Conservation (phyloP, 2,329 filamentous ascomycete species). For the Penicillium sumatraense region DNA sequence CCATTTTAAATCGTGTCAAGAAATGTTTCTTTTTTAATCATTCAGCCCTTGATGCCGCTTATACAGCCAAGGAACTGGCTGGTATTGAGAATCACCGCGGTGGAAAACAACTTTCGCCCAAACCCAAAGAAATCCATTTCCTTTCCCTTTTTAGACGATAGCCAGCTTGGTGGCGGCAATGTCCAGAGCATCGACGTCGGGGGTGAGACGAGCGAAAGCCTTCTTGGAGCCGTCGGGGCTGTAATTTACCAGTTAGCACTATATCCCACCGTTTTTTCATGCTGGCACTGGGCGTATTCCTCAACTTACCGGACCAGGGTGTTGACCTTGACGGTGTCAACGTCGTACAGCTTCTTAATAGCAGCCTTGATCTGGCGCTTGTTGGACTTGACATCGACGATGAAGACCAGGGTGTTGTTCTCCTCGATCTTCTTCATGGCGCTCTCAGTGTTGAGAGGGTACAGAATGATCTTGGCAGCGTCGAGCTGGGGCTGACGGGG, state of each 20-base stretch:
- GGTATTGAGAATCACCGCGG: conserved; percentile 47
- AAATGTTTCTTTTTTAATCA: conserved; percentile 40
- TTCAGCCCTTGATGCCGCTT: conserved; percentile 42
- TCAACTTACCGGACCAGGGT: conserved; percentile 83
- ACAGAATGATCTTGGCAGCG: conserved; percentile 95
- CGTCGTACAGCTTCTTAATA: conserved; percentile 99
- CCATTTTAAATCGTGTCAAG: conserved; percentile 24
- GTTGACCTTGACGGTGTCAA: conserved; percentile 98
- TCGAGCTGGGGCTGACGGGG: conserved; percentile 89
- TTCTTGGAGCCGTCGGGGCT: conserved; percentile 98
- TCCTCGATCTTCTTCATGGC: conserved; percentile 99
- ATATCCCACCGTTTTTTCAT: neutral
- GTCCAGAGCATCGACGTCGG: conserved; percentile 97
- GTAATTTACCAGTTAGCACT: conserved; percentile 14
- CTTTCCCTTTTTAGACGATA: conserved; percentile 74
- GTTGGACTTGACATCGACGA: conserved; percentile 96
- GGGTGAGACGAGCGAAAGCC: conserved; percentile 93
- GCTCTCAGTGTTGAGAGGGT: conserved; percentile 99
- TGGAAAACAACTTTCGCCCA: conserved; percentile 49
- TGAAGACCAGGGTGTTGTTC: conserved; percentile 99
- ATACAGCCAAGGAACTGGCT: conserved; percentile 36
- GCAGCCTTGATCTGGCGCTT: conserved; percentile 99
- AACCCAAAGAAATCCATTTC: conserved; percentile 48
- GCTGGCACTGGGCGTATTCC: neutral
- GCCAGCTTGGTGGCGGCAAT: conserved; percentile 99